These are phyloP conservation scores for Ophiostoma perfectum DNA, from an alignment of 2,329 filamentous ascomycete species.

Conservation along the genomic window DNA sequence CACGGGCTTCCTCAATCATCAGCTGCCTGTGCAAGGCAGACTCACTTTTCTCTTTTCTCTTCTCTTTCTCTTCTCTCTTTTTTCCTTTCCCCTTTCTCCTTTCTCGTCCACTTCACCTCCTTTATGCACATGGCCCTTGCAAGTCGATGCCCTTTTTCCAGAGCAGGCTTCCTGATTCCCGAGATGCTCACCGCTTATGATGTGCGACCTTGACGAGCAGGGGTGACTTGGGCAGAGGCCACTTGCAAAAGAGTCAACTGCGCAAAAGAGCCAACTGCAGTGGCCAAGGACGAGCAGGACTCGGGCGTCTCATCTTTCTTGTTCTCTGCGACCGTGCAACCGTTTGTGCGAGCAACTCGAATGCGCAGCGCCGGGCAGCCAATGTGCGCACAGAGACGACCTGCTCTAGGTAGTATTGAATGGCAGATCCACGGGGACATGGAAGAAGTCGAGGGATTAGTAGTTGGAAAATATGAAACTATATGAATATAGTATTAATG, in stretches of 20 bases:
- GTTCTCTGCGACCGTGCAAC: background rate
- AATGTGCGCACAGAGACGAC: conserved; percentile 6
- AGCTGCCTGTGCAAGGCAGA: conserved; percentile 14
- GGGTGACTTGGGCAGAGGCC: no score
- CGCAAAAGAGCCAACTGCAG: no score
- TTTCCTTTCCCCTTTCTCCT: no score
- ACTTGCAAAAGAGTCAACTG: no score
- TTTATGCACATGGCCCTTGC: no score
- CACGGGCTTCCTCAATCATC: background rate
- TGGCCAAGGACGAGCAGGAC: background rate
- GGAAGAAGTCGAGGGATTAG: background rate
- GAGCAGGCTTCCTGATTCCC: background rate
- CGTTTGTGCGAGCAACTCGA: background rate
- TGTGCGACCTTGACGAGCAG: conserved; percentile 12
- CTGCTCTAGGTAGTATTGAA: background rate
- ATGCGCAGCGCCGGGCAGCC: conserved; percentile 5
- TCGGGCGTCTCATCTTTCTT: background rate
- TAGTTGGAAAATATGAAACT: background rate
- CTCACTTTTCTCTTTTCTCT: background rate
- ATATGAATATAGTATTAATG: no score
- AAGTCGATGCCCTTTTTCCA: no score
- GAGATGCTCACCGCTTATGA: conserved; percentile 16
- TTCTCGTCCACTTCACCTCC: no score
- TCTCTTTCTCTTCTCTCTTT: no score
- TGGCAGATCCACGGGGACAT: background rate